Percentiles rank a stretch among this genome's conserved stretches.
Conservation (phyloP, 2,329 filamentous ascomycete genomes). For the Calonectria fujianensis region DNA sequence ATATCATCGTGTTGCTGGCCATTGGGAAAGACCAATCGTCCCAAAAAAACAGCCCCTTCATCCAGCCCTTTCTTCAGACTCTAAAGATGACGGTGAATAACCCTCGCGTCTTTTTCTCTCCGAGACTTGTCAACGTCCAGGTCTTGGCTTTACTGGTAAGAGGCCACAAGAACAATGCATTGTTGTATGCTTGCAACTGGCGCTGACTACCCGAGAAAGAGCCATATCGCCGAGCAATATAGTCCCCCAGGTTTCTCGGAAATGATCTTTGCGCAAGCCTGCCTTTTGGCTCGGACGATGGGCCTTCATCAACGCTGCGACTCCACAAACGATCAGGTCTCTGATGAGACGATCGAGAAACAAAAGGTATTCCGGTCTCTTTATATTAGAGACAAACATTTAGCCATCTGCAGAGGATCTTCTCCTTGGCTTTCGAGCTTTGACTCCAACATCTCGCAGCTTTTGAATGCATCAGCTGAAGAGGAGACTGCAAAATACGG, state of each 20-base stretch:
- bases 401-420: constrained; percentile 49
- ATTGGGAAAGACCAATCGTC: constrained; percentile 50
- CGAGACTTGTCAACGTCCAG: constrained; percentile 53
- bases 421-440: constrained; percentile 47
- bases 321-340: constrained; percentile 16
- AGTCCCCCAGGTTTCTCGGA: constrained; percentile 51
- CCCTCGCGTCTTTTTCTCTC: constrained; percentile 51
- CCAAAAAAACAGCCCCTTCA: constrained; percentile 51
- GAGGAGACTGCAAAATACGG: constrained; percentile 33
- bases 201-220: constrained; percentile 35
- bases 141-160: constrained; percentile 53
- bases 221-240: constrained; percentile 54
- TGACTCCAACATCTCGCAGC: constrained; percentile 41
- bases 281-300: constrained; percentile 53
- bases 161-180: neutral
- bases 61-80: constrained; percentile 53
- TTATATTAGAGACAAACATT: constrained; percentile 53
- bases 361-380: constrained; percentile 52
- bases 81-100: constrained; percentile 54
- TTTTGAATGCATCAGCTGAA: constrained; percentile 3
- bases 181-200: neutral
- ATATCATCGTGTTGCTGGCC: constrained; percentile 51
- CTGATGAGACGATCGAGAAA: constrained; percentile 46
- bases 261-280: constrained; percentile 53
- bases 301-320: constrained; percentile 51